phyloP scores from a whole-genome alignment of 352 stramenopile genomes.

The Globisporangium yorkense region DNA sequence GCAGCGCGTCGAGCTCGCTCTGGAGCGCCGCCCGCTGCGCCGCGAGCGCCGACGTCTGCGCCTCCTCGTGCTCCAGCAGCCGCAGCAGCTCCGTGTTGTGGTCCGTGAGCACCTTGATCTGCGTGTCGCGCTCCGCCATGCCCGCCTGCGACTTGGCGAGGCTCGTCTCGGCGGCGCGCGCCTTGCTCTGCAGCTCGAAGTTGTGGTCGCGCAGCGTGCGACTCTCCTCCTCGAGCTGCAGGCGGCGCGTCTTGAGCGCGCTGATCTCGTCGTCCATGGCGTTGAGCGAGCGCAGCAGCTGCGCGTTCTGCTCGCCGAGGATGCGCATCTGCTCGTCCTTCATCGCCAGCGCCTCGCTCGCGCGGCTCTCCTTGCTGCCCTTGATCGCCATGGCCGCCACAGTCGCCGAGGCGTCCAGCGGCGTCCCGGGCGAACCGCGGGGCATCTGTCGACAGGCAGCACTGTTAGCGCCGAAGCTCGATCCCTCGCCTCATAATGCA shows the following conservation, averaged over 20 bases:
- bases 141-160: slow-evolving; percentile 67
- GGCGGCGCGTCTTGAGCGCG: slow-evolving; percentile 47
- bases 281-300: slow-evolving; percentile 86
- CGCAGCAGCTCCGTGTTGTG: slow-evolving; percentile 95
- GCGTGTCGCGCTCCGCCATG: slow-evolving; percentile 88
- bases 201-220: slow-evolving; percentile 87
- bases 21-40: slow-evolving; percentile 49
- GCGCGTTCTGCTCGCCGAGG: slow-evolving; percentile 90
- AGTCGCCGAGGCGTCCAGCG: slow-evolving; percentile 1
- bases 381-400: slow-evolving; percentile 47
- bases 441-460: neutral
- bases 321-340: slow-evolving; percentile 96
- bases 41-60: slow-evolving; percentile 64
- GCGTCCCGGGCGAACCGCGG: neutral
- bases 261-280: slow-evolving; percentile 77
- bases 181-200: slow-evolving; percentile 90
- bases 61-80: slow-evolving; percentile 93
- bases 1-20: slow-evolving; percentile 79
- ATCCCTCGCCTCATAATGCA: neutral
- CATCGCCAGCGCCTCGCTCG: slow-evolving; percentile 91
- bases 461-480: neutral
- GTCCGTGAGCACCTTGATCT: slow-evolving; percentile 92
- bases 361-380: slow-evolving; percentile 82
- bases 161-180: slow-evolving; percentile 81
- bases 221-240: slow-evolving; percentile 89